Evolutionary conservation across 139 green algal genomes (phyloP), one percentile per base, ranked within the genome.

Genomic region (Parachlorella kessleri): DNA sequence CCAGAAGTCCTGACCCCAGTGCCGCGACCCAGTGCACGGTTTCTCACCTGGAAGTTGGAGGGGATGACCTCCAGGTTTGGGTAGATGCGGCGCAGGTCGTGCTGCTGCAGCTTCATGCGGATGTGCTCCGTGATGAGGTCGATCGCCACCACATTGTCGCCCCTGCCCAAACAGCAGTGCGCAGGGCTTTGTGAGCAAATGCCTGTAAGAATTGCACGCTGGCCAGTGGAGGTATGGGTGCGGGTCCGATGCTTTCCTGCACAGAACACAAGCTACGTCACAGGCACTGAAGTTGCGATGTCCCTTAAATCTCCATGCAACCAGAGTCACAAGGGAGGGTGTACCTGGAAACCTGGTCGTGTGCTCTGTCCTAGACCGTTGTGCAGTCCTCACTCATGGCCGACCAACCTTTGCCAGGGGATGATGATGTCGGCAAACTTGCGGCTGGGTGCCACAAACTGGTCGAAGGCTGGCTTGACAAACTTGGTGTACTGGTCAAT

Each of bases 41-140:
- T 18, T 59, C 48, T 18, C 2, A 72, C 59, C 85, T 97, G 93
- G 87, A 94, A 99, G 86, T 96, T 98, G 55, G 80, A 92, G 42
- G 94, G 94, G 30, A 98, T 93, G 73, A 99, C 87, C 76, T 97
- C 87, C 38, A 98, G 84, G 81, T 97, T 96, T 74, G 85, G 85
- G 88, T 97, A 98, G 73, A 98, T 93, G 35, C 95, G 87, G 30
- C 93, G 81, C 75, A 99, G 87, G 75, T 98, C 94, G 69, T 96
- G 94, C 85, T 96, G 92, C 71, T 93, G 89, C 55, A 99, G 92
- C 88, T 99, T 98, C 76, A 89, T 89, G 32, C 86, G 87, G 81
- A 99, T 98, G 88, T 99, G 95, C 85, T 99, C 88, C 35, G 94
- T 96, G 91, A 99, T 99, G 69, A 99, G 90, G 84, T 98, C 94